A percentile compares a stretch with the other conserved stretches of the same genome.
phyloP scores from a whole-genome alignment of 2,329 filamentous ascomycete genomes.

The Sarocladiaceae sp. region DNA sequence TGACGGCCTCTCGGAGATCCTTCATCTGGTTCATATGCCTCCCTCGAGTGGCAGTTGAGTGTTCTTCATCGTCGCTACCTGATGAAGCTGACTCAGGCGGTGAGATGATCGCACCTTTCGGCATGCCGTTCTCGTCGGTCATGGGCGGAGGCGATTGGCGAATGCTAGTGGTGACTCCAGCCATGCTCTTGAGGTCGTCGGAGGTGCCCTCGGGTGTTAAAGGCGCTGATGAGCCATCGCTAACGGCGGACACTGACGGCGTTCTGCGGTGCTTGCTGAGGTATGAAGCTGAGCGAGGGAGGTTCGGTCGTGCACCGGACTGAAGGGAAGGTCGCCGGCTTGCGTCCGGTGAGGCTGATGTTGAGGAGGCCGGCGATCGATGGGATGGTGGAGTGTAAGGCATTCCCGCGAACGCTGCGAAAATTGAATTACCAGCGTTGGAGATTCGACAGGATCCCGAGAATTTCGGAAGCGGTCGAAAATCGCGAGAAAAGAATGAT shows the following conservation, averaged over 20 bases:
- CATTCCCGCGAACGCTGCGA: constrained; percentile 46
- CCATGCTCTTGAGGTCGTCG: constrained; percentile 41
- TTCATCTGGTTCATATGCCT: constrained; percentile 46
- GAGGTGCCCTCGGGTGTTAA: constrained; percentile 44
- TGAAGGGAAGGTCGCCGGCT: constrained; percentile 56
- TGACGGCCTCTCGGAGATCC: constrained; percentile 77
- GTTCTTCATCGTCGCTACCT: constrained; percentile 80
- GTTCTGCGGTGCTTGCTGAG: constrained; percentile 57
- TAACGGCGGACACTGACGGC: constrained; percentile 33
- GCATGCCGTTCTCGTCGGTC: constrained; percentile 65
- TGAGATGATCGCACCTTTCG: constrained; percentile 78
- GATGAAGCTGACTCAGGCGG: constrained; percentile 79
- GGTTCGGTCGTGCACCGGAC: constrained; percentile 40
- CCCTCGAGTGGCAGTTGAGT: constrained; percentile 36
- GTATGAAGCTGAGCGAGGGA: constrained; percentile 61
- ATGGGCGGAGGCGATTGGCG: constrained; percentile 80
- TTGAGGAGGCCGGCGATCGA: constrained; percentile 55
- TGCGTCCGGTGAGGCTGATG: constrained; percentile 46
- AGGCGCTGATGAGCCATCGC: constrained; percentile 25
- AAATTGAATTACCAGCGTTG: constrained; percentile 19
- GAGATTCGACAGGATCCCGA: constrained; percentile 5
- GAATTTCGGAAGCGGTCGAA: not conserved
- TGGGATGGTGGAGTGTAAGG: constrained; percentile 80
- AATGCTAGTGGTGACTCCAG: constrained; percentile 51
- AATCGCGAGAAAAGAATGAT: not conserved